Conservation (phyloP, 1,284 basidiomycete genomes). For the Pseudozyma hubeiensis region DNA sequence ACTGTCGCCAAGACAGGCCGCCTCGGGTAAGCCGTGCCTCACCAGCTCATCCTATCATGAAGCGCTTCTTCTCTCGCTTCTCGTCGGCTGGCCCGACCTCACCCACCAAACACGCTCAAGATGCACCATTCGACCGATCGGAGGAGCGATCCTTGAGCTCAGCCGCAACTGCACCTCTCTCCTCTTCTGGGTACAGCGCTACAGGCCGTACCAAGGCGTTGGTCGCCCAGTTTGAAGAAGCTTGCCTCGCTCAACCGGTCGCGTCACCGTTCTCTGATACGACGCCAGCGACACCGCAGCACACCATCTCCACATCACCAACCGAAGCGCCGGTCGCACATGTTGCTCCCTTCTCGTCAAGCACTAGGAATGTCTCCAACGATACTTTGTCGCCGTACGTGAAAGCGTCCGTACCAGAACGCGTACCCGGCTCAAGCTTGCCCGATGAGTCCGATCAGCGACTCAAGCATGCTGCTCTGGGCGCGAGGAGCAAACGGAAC, state of each 20-base stretch:
- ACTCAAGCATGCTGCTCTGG: background rate
- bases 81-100: slow-evolving; percentile 25
- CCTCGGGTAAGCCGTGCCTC: background rate
- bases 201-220: slow-evolving; percentile 44
- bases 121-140: slow-evolving; percentile 15
- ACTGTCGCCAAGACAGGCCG: background rate
- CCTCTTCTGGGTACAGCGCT: slow-evolving; percentile 5
- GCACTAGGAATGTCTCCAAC: background rate
- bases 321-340: background rate
- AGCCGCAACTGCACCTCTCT: slow-evolving; percentile 9
- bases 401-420: slow-evolving; percentile 12
- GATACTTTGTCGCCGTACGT: slow-evolving; percentile 2
- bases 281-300: slow-evolving; percentile 4
- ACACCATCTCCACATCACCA: slow-evolving; percentile 8
- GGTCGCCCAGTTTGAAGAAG: slow-evolving; percentile 46
- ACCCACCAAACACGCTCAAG: slow-evolving; percentile 7
- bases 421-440: background rate
- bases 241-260: slow-evolving; percentile 1
- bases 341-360: no score
- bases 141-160: slow-evolving; percentile 16
- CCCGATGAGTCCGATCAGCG: slow-evolving; percentile 3
- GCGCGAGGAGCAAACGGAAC: background rate
- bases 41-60: slow-evolving; percentile 34
- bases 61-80: slow-evolving; percentile 59
- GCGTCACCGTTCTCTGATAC: background rate